Percentiles rank a stretch among this genome's conserved stretches.
Evolutionary conservation across 345 rosid species (phyloP).

Genomic region (Populus pruinosa): DNA sequence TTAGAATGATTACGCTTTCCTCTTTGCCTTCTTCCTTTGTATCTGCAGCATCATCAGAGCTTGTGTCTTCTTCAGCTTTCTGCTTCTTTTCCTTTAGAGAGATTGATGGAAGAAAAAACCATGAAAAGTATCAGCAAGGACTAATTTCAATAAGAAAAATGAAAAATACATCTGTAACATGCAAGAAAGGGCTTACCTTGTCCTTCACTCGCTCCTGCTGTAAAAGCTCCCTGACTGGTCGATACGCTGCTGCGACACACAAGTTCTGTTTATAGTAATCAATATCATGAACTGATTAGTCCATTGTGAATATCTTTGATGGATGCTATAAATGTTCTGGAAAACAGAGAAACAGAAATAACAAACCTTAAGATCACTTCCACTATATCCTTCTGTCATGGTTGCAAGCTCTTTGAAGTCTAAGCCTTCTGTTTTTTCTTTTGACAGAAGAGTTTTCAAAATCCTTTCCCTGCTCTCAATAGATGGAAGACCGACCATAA

Average conservation of each 20-base stretch:
- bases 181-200: conserved; percentile 37
- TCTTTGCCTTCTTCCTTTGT: conserved; percentile 50
- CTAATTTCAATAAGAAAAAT: not conserved
- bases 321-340: not conserved
- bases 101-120: conserved; percentile 7
- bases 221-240: conserved; percentile 87
- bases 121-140: not conserved
- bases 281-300: conserved; percentile 15
- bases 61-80: conserved; percentile 58
- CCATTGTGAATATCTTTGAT: not conserved
- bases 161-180: not conserved
- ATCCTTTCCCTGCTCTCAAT: conserved; percentile 78
- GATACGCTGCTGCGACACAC: conserved; percentile 92
- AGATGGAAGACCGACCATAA: conserved; percentile 95
- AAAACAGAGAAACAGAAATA: conserved; percentile 8
- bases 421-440: conserved; percentile 70
- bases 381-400: conserved; percentile 90
- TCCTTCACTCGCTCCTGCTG: conserved; percentile 78
- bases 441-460: conserved; percentile 72
- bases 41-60: conserved; percentile 41
- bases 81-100: conserved; percentile 58
- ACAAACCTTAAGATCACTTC: conserved; percentile 97
- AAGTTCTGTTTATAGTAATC: conserved; percentile 61
- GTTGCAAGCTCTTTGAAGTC: conserved; percentile 84
- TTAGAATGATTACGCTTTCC: conserved; percentile 55